Conservation (phyloP, 176 grass and related monocot species). For the bread wheat (Triticum aestivum) region IWGSC_CS_RefSeq_v2.1 NC_057802.1:474237394-474237893, state of each 20-base stretch:
- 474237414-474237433: background rate
- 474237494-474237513: slow-evolving; percentile 11
- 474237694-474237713: slow-evolving; percentile 43
- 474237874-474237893: too few species aligned
- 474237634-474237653: background rate
- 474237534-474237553: background rate
- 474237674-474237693: slow-evolving; percentile 25
- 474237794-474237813: too few species aligned
- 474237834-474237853: too few species aligned
- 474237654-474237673: background rate
- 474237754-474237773: too few species aligned
- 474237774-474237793: too few species aligned
- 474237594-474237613: background rate
- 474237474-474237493: background rate
- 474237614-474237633: background rate
- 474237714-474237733: slow-evolving; percentile 4
- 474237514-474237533: slow-evolving; percentile 21
- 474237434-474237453: background rate
- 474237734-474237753: background rate
- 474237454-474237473: slow-evolving; percentile 25
- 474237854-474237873: too few species aligned
- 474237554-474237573: slow-evolving; percentile 7
- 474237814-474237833: too few species aligned
- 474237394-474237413: background rate
- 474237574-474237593: slow-evolving; percentile 2